Evolutionary conservation across 176 grass and related monocot genomes (phyloP).

Genomic region (Hsuehochloa calcarea): DNA sequence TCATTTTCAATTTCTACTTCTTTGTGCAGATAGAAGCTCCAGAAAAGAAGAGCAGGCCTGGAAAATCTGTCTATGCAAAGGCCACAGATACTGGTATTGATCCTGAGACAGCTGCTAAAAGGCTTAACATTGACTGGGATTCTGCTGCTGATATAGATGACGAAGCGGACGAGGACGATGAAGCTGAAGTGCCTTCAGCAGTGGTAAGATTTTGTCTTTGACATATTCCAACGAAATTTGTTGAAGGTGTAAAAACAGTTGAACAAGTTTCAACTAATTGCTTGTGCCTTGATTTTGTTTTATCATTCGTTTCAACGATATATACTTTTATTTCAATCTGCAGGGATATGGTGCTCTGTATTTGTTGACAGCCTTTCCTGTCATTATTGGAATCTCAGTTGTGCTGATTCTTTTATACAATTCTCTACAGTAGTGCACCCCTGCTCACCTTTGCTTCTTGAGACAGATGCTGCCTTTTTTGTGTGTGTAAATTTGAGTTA

Average conservation of each 20-base stretch:
- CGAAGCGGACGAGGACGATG: conserved; percentile 48
- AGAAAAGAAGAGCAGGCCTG: conserved; percentile 61
- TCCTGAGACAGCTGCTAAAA: conserved; percentile 74
- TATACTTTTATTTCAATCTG: conserved; percentile 26
- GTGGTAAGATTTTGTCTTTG: conserved; percentile 53
- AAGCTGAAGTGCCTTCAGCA: conserved; percentile 75
- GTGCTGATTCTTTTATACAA: conserved; percentile 96
- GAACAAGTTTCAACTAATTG: background rate
- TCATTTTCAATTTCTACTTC: background rate
- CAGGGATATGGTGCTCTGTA: conserved; percentile 96
- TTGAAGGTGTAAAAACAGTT: background rate
- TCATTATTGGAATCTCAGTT: conserved; percentile 81
- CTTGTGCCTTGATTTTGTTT: background rate
- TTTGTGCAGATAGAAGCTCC: conserved; percentile 57
- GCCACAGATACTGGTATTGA: conserved; percentile 91
- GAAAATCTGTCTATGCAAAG: conserved; percentile 85
- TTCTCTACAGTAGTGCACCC: conserved; percentile 66
- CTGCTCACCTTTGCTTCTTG: conserved; percentile 7
- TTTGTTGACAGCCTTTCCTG: conserved; percentile 76
- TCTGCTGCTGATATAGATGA: conserved; percentile 77
- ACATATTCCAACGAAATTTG: background rate
- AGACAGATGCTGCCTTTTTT: conserved; percentile 14
- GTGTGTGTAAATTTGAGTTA: conserved; percentile 33
- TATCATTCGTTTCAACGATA: background rate
- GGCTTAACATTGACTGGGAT: conserved; percentile 89